A percentile compares a stretch with the other conserved stretches of the same genome.
These are phyloP conservation scores for Parastagonospora avenae DNA, from an alignment of 2,329 filamentous ascomycete species.

Conservation along the genomic window DNA sequence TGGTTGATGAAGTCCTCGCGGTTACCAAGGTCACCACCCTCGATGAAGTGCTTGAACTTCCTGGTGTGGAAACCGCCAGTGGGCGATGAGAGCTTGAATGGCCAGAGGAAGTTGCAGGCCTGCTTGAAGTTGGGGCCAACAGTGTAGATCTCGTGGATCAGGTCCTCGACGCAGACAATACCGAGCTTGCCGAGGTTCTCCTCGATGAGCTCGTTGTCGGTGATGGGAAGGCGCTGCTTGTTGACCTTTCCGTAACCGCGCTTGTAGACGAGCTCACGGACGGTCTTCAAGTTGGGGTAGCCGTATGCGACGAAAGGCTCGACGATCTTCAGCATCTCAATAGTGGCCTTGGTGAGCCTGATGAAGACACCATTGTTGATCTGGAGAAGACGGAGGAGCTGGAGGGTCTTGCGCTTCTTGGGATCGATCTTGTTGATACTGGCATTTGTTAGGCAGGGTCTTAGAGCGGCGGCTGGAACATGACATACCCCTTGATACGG, in stretches of 20 bases:
- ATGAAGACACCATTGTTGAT: slow-evolving; percentile 99
- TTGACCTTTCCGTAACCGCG: slow-evolving; percentile 98
- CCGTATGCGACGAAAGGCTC: slow-evolving; percentile 99
- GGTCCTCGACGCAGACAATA: slow-evolving; percentile 98
- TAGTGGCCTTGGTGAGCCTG: slow-evolving; percentile 95
- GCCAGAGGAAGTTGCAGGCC: slow-evolving; percentile 99
- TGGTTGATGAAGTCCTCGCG: slow-evolving; percentile 98
- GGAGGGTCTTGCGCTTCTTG: slow-evolving; percentile 99
- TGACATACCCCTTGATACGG: slow-evolving; percentile 91
- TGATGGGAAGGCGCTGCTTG: slow-evolving; percentile 96
- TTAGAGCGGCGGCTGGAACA: not conserved
- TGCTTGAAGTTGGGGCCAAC: slow-evolving; percentile 99
- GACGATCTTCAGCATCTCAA: slow-evolving; percentile 94
- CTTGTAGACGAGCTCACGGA: slow-evolving; percentile 98
- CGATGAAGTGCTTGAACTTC: slow-evolving; percentile 99
- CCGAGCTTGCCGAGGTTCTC: slow-evolving; percentile 88
- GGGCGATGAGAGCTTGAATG: slow-evolving; percentile 99
- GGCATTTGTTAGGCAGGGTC: slow-evolving; percentile 11
- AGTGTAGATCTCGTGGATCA: slow-evolving; percentile 97
- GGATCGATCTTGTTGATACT: slow-evolving; percentile 99
- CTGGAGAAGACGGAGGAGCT: slow-evolving; percentile 99
- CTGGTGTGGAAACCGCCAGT: slow-evolving; percentile 93
- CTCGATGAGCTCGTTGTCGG: slow-evolving; percentile 98
- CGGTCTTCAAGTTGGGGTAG: slow-evolving; percentile 98
- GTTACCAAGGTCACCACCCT: slow-evolving; percentile 99